Evolutionary conservation across 106 monocot species (phyloP).

Genomic region (Dioscorea dumetorum): DNA sequence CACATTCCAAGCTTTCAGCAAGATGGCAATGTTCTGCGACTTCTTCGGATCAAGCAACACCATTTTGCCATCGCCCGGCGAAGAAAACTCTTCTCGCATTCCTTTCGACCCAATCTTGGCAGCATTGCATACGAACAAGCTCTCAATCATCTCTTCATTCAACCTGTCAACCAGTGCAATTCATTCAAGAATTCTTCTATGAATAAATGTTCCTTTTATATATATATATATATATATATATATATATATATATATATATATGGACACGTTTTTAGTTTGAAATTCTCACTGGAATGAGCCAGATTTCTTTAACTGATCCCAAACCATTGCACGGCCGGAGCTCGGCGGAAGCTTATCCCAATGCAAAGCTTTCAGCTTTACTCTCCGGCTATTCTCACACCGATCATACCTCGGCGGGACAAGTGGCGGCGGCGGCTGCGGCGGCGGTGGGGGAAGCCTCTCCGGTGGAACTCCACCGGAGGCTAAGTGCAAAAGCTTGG

Average conservation of each 20-base stretch:
- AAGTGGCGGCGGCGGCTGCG: conserved; percentile 9
- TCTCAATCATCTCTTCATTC: conserved; percentile 52
- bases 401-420: conserved; percentile 2
- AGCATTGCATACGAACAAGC: conserved; percentile 22
- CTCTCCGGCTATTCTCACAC: not conserved
- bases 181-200: not conserved
- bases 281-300: conserved; percentile 37
- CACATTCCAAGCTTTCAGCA: conserved; percentile 31
- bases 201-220: not conserved
- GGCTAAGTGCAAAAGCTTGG: not conserved
- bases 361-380: conserved; percentile 41
- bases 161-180: conserved; percentile 16
- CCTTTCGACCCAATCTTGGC: not conserved
- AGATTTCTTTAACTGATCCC: conserved; percentile 32
- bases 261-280: not conserved
- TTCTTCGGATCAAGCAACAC: conserved; percentile 35
- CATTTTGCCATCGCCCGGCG: not conserved
- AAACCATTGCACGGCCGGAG: conserved; percentile 39
- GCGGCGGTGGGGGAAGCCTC: conserved; percentile 1
- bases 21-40: conserved; percentile 40
- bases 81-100: not conserved
- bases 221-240: not conserved
- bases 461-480: not conserved
- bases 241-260: too few species aligned
- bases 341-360: conserved; percentile 37